Percentiles rank a stretch among this genome's conserved stretches.
phyloP scores from a whole-genome alignment of 148 eudicot genomes.

The Fagopyrum esculentum region DNA sequence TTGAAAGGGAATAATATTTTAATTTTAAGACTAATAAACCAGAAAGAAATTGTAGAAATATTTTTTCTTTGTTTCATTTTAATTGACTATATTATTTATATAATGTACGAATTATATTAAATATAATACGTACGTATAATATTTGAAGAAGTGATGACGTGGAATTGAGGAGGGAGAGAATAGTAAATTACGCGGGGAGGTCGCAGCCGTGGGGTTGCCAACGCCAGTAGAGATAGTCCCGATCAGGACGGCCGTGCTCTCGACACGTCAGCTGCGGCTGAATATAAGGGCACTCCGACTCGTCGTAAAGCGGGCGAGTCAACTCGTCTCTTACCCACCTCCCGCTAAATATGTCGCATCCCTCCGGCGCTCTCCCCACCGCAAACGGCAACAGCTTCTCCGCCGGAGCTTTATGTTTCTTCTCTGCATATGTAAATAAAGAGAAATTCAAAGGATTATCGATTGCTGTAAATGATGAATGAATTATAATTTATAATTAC shows the following conservation, averaged over 20 bases:
- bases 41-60: no score
- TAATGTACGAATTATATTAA: no score
- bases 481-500: background rate
- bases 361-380: slow-evolving; percentile 34
- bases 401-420: background rate
- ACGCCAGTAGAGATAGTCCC: slow-evolving; percentile 69
- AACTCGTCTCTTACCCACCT: slow-evolving; percentile 67
- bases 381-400: slow-evolving; percentile 44
- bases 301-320: slow-evolving; percentile 63
- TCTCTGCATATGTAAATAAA: slow-evolving; percentile 37
- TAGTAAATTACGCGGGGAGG: slow-evolving; percentile 50
- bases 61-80: no score
- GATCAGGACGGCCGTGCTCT: slow-evolving; percentile 78
- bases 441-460: no score
- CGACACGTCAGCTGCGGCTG: slow-evolving; percentile 76
- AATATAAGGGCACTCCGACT: slow-evolving; percentile 80
- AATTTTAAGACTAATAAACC: no score
- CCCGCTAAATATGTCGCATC: slow-evolving; percentile 66
- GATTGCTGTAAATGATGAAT: no score
- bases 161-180: background rate
- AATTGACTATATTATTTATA: no score
- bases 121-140: no score
- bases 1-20: no score
- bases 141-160: background rate
- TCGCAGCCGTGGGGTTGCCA: slow-evolving; percentile 84